Base-by-base conservation (phyloP, 2,329 filamentous ascomycete species). In the Xylariaceae sp. region DNA sequence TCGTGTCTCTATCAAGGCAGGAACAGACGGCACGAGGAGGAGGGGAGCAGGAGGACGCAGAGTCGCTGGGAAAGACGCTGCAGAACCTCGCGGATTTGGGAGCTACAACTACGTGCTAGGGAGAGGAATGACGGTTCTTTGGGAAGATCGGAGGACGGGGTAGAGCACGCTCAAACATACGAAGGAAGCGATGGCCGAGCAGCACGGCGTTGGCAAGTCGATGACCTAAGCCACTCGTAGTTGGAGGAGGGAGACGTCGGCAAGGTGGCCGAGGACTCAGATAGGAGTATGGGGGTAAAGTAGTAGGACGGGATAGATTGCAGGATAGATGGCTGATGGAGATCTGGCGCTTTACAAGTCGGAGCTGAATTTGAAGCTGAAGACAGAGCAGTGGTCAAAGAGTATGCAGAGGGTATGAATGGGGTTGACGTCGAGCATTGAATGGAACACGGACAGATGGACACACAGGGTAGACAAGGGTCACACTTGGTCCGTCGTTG, bases 121-220 rank as follows among this genome's bases (percentile, higher is more conserved):
- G 22, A 27, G 22, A 27, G 22, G 22, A 27, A 27, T 7, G 22
- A 27, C 22, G 7, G 22, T 27, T n/a, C 22, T 27, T 27, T 27
- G 22, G 22, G 22, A 5, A 27, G n/a, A 5, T 27, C 22, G 22
- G 22, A 7, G 4, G 22, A 27, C 22, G 22, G 22, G 22, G 4
- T 27, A 27, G 22, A 27, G 7, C 22, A 27, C 22, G 22, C 22
- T 43, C 40, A 48, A 44, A 55, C 54, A 52, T 55, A 57, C 54
- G 7, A 27, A 49, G 42, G 41, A 42, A 53, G 41, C 47, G 35
- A 49, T 46, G 42, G 32, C 45, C 47, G 33, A 48, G 44, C 40
- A 27, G 12, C 22, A 39, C 39, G 51, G 42, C 39, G 43, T 18
- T 18, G 31, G 43, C 39, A 42, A 39, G 18, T 32, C 31, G 36